Percentiles rank a stretch among this genome's conserved stretches.
Conservation (phyloP, 2,329 filamentous ascomycete genomes). For the Verruconis gallopava region DNA sequence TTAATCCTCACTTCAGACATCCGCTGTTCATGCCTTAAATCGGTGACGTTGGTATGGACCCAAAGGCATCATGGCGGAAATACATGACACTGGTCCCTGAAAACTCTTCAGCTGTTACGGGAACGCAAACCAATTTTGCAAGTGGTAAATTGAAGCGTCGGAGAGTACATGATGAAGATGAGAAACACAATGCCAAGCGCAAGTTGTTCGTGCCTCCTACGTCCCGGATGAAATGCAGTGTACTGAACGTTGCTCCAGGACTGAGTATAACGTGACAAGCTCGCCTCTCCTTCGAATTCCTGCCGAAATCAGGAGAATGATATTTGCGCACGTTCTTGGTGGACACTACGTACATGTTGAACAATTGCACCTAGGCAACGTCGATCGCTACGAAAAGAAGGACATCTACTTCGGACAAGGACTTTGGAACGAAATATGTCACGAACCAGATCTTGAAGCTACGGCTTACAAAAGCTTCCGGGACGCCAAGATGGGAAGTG, state of each 20-base stretch:
- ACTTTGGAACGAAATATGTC: slow-evolving; percentile 7
- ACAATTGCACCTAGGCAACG: slow-evolving; percentile 3
- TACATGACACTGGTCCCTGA: background rate
- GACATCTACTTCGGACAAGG: slow-evolving; percentile 6
- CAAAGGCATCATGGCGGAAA: background rate
- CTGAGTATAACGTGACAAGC: background rate
- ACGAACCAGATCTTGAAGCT: background rate
- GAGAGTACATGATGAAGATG: slow-evolving; percentile 1
- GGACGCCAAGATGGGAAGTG: background rate
- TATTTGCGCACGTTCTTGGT: slow-evolving; percentile 2
- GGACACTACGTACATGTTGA: slow-evolving; percentile 1
- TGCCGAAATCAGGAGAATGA: slow-evolving; percentile 1
- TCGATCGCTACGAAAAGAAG: slow-evolving; percentile 7
- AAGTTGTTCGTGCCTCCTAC: background rate
- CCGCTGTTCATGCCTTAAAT: no score
- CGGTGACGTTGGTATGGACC: no score
- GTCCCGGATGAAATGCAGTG: no score
- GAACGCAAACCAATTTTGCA: background rate
- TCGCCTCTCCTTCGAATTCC: slow-evolving; percentile 5
- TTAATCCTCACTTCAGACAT: no score
- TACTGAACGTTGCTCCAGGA: no score
- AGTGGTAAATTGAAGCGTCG: background rate
- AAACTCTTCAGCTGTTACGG: background rate
- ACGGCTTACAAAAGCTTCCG: background rate
- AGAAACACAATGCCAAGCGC: background rate